Evolutionary conservation across 257 asterid genomes (phyloP), one percentile per base, ranked within the genome.

Genomic region (Solanum ossicruentum): DNA sequence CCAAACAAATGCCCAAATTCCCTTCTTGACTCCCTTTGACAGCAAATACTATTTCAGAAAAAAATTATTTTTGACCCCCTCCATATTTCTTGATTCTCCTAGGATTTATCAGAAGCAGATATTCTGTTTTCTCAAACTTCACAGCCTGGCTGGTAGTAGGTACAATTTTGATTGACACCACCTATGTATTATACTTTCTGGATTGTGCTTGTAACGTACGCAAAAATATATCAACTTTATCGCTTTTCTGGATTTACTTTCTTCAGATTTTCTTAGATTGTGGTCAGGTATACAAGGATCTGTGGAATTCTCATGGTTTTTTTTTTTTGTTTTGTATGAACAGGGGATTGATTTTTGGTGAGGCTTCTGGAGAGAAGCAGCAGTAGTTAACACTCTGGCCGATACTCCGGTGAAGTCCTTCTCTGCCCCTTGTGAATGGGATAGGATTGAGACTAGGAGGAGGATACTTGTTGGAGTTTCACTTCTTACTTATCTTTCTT

Each of bases 381-480:
- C 87, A 89, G 90, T 84, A 65, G 83, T 85, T 72, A 73, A 89
- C 91, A 91, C 85, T 91, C 97, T 92, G 96, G 96, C 93, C 91
- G 86, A 86, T 87, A 85, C 92, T 88, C 65, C 47, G 79, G 86
- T 86, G 86, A 85, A 73, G 65, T 13, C 73, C 61, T 43, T 43
- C 67, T 88, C 77, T 83, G 58, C 84, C 78, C 84, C 83, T 70
- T 89, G 87, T 87, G 84, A 67, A 85, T 90, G 94, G 92, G 89
- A 43, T 88, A 87, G 78, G 88, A 85, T 86, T 77, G 85, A 83
- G 73, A 65, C 88, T 54, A 66, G 77, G 39, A 85, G 83, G 28
- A 85, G 86, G 73, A 60, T 84, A 84, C 81, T 86, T 73, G 45
- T 86, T 84, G 89, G 84, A 83, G 84, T 54, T 86, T 89, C 89